phyloP scores from a whole-genome alignment of 2,329 filamentous ascomycete species.

The Calonectria pseudoturangicola region DNA sequence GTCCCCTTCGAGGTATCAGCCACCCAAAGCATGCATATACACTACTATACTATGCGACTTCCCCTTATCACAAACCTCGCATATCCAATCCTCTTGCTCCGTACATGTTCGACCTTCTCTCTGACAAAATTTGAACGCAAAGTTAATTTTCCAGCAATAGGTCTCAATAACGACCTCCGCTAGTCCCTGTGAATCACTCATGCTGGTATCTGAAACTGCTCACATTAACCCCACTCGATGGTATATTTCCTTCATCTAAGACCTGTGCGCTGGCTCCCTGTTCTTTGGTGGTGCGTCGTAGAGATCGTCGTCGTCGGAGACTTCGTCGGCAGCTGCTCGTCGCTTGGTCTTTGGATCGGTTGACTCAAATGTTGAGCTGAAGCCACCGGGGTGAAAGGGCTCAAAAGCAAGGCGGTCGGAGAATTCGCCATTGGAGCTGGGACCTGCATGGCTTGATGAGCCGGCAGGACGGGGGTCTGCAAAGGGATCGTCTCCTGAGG shows the following conservation, averaged over 20 bases:
- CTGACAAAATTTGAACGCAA: slow-evolving; percentile 13
- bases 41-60: slow-evolving; percentile 32
- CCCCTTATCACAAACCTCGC: slow-evolving; percentile 32
- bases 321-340: slow-evolving; percentile 50
- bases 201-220: slow-evolving; percentile 5
- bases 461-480: slow-evolving; percentile 54
- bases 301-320: slow-evolving; percentile 62
- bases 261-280: slow-evolving; percentile 62
- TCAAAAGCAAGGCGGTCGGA: slow-evolving; percentile 57
- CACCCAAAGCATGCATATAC: slow-evolving; percentile 47
- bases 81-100: slow-evolving; percentile 24
- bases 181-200: neutral
- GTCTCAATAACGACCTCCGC: slow-evolving; percentile 2
- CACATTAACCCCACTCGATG: neutral
- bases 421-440: slow-evolving; percentile 45
- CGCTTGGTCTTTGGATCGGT: slow-evolving; percentile 43
- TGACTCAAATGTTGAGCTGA: slow-evolving; percentile 48
- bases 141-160: neutral
- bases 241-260: slow-evolving; percentile 47
- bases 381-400: slow-evolving; percentile 64
- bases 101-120: neutral
- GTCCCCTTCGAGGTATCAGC: slow-evolving; percentile 51
- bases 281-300: slow-evolving; percentile 63
- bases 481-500: slow-evolving; percentile 58
- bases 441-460: slow-evolving; percentile 41